Evolutionary conservation across 169 alveolate genomes (phyloP).

Genomic region (Ichthyophthirius multifiliis): DNA sequence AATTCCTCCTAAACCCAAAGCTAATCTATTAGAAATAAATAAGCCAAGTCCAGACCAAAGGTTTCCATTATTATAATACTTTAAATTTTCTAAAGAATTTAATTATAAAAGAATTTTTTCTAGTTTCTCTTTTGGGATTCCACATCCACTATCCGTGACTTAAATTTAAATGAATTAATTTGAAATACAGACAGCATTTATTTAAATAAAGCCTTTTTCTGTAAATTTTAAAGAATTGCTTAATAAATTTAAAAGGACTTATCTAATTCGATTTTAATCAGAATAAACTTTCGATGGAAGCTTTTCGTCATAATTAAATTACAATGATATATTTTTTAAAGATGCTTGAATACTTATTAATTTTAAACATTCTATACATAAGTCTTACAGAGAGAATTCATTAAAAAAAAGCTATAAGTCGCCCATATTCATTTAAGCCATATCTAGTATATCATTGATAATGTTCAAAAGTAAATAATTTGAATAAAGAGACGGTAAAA

Average conservation of each 20-base stretch:
- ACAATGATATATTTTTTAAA: not conserved
- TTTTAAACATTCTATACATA: conserved; percentile 24
- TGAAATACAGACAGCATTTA: not conserved
- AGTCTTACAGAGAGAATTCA: not conserved
- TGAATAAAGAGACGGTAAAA: not conserved
- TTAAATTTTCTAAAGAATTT: no score
- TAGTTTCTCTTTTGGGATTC: conserved; percentile 24
- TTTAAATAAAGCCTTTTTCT: conserved; percentile 1
- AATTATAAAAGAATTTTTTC: conserved; percentile 4
- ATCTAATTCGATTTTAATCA: conserved; percentile 19
- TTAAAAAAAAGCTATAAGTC: conserved; percentile 2
- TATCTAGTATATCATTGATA: conserved; percentile 8
- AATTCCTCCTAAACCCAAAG: conserved; percentile 1
- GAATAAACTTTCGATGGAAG: not conserved
- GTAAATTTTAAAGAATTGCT: conserved; percentile 37
- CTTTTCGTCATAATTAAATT: not conserved
- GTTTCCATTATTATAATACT: no score
- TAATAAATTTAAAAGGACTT: conserved; percentile 19
- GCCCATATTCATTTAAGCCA: conserved; percentile 25
- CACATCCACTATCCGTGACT: conserved; percentile 26
- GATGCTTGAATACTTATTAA: conserved; percentile 8
- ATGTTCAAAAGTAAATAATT: not conserved
- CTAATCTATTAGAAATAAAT: not conserved
- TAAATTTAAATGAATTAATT: conserved; percentile 4
- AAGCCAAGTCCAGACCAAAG: not conserved